Conservation (phyloP, 129 eudicot genomes). For the Solidago caesia region DNA sequence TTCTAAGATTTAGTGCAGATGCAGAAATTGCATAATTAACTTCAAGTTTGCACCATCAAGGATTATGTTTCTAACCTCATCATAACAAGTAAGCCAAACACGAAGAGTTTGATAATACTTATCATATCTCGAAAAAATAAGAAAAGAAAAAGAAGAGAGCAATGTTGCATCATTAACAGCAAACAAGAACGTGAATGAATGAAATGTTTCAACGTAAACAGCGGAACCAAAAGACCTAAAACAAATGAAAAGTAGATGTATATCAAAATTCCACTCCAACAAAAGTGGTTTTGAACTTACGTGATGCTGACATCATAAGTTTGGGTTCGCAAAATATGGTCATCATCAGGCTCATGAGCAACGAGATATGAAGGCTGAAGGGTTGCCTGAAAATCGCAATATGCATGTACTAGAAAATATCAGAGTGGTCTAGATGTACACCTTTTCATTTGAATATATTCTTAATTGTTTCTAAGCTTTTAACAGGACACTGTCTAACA, state of each 20-base stretch:
- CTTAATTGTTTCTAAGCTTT: background rate
- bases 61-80: slow-evolving; percentile 65
- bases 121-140: slow-evolving; percentile 65
- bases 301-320: slow-evolving; percentile 99
- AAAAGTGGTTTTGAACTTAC: slow-evolving; percentile 43
- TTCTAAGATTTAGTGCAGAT: slow-evolving; percentile 15
- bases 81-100: slow-evolving; percentile 99
- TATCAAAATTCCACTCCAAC: background rate
- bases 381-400: slow-evolving; percentile 64
- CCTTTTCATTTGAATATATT: background rate
- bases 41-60: slow-evolving; percentile 19
- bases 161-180: slow-evolving; percentile 13
- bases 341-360: slow-evolving; percentile 99
- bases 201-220: slow-evolving; percentile 16
- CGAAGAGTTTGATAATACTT: slow-evolving; percentile 99
- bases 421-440: slow-evolving; percentile 12
- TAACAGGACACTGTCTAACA: background rate
- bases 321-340: slow-evolving; percentile 82
- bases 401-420: slow-evolving; percentile 5
- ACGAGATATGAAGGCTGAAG: slow-evolving; percentile 78
- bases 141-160: background rate
- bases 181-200: background rate
- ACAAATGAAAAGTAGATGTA: background rate
- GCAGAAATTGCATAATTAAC: slow-evolving; percentile 3
- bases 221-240: slow-evolving; percentile 1